Percentiles rank a stretch among this genome's conserved stretches.
phyloP scores from a whole-genome alignment of 805 yeast species.

The Pichia occidentalis region DNA sequence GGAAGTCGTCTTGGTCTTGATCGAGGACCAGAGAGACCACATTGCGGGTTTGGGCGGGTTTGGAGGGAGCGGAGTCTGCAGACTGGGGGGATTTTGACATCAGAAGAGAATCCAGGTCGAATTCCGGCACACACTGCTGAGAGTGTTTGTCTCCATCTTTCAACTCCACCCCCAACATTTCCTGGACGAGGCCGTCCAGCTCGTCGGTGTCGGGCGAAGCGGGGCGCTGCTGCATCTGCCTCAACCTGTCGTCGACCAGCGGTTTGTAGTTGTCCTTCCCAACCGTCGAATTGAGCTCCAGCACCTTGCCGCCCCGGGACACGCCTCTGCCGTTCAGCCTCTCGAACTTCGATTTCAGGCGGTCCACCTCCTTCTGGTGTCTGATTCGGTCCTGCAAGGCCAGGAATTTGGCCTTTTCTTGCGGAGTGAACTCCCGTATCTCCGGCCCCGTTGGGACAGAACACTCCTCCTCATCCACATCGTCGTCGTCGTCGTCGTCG shows the following conservation, averaged over 20 bases:
- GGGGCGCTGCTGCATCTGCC: neutral
- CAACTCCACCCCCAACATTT: slow-evolving; percentile 11
- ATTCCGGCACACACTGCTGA: neutral
- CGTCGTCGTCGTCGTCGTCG: slow-evolving; percentile 4
- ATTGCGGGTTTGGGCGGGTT: neutral
- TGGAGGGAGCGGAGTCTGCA: no score
- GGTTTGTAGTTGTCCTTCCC: slow-evolving; percentile 15
- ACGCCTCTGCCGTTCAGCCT: neutral
- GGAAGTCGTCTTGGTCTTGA: slow-evolving; percentile 10
- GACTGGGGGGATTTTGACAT: no score
- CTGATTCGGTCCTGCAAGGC: slow-evolving; percentile 13
- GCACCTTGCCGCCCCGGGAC: slow-evolving; percentile 8
- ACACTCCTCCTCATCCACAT: slow-evolving; percentile 2
- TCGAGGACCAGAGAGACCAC: slow-evolving; percentile 1
- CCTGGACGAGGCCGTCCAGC: slow-evolving; percentile 14
- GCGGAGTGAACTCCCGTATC: slow-evolving; percentile 13
- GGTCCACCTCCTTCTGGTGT: slow-evolving; percentile 15
- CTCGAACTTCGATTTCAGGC: slow-evolving; percentile 7
- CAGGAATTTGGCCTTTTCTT: slow-evolving; percentile 15
- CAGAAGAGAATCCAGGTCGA: slow-evolving; percentile 12
- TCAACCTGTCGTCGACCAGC: slow-evolving; percentile 10
- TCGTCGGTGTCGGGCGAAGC: slow-evolving; percentile 7
- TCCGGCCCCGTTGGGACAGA: slow-evolving; percentile 5
- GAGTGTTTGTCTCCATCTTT: neutral
- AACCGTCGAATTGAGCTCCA: slow-evolving; percentile 12